Percentiles rank a stretch among this genome's conserved stretches.
phyloP scores from a whole-genome alignment of 805 yeast species.

The Candida glaebosa region DNA sequence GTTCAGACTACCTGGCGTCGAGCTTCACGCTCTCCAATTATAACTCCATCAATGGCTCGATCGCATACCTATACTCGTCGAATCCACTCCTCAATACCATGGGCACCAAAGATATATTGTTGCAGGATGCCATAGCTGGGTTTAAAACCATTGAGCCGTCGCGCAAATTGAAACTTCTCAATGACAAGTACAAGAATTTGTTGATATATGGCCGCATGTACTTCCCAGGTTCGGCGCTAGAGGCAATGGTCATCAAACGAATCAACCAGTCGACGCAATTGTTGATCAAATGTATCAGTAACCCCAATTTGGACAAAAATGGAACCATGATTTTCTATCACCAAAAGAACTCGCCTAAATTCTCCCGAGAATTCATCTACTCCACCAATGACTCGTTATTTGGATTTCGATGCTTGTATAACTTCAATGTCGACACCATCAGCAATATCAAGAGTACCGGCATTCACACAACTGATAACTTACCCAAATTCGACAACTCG shows the following conservation, averaged over 20 bases:
- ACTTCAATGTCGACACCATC: conserved; percentile 39
- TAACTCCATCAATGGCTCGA: conserved; percentile 70
- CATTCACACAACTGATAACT: conserved; percentile 9
- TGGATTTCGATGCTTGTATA: conserved; percentile 79
- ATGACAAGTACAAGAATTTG: conserved; percentile 23
- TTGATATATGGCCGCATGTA: conserved; percentile 82
- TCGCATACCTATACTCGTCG: conserved; percentile 77
- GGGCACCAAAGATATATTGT: conserved; percentile 49
- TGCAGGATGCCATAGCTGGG: conserved; percentile 70
- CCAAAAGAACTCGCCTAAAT: conserved; percentile 63
- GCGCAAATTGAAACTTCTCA: conserved; percentile 7
- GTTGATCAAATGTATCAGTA: conserved; percentile 72
- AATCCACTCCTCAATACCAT: conserved; percentile 48
- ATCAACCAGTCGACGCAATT: conserved; percentile 59
- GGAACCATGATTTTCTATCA: conserved; percentile 63
- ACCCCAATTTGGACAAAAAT: conserved; percentile 49
- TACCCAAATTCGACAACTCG: conserved; percentile 50
- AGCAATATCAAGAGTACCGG: conserved; percentile 29
- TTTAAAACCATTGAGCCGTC: conserved; percentile 56
- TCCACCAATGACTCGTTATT: conserved; percentile 80
- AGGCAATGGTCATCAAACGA: conserved; percentile 78
- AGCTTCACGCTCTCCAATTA: conserved; percentile 66
- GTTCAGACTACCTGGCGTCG: conserved; percentile 68
- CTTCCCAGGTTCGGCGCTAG: conserved; percentile 81
- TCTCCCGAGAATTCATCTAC: conserved; percentile 70